These are phyloP conservation scores for Globisporangium heterothallicum DNA, from an alignment of 352 stramenopile genomes.

Conservation along the genomic window DNA sequence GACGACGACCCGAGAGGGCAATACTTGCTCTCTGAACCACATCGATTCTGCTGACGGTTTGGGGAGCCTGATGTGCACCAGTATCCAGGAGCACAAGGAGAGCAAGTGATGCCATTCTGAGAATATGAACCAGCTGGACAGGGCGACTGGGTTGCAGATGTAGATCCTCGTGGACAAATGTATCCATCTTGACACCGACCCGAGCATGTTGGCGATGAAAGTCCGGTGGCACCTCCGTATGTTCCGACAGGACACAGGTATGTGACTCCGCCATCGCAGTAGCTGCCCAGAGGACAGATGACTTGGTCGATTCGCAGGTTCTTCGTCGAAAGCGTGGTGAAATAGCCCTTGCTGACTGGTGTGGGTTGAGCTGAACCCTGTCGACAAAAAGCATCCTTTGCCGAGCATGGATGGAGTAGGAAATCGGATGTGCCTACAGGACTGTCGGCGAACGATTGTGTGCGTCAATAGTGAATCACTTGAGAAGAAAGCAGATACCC, in stretches of 20 bases:
- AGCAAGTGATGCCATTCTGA: conserved; percentile 43
- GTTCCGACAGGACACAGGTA: conserved; percentile 50
- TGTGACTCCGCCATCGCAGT: conserved; percentile 43
- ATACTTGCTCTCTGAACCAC: conserved; percentile 32
- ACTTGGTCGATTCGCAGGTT: conserved; percentile 40
- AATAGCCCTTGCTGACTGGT: conserved; percentile 37
- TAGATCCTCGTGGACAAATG: conserved; percentile 40
- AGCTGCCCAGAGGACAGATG: conserved; percentile 54
- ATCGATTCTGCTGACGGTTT: conserved; percentile 43
- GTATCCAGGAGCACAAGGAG: conserved; percentile 48
- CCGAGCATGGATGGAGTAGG: conserved; percentile 26
- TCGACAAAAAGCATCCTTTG: conserved; percentile 38
- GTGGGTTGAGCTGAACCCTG: conserved; percentile 32
- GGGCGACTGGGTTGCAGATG: conserved; percentile 30
- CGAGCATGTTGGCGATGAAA: conserved; percentile 37
- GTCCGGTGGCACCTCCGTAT: conserved; percentile 39
- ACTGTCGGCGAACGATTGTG: conserved; percentile 17
- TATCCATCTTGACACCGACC: conserved; percentile 53
- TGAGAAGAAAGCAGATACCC: not conserved
- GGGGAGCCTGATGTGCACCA: conserved; percentile 43
- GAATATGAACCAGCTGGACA: conserved; percentile 59
- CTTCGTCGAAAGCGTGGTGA: conserved; percentile 27
- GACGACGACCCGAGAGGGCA: conserved; percentile 49
- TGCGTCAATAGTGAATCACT: conserved; percentile 2
- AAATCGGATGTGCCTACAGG: conserved; percentile 41